Base-by-base conservation (phyloP, 208 protist species). In the Trypanosoma conorhini region DNA sequence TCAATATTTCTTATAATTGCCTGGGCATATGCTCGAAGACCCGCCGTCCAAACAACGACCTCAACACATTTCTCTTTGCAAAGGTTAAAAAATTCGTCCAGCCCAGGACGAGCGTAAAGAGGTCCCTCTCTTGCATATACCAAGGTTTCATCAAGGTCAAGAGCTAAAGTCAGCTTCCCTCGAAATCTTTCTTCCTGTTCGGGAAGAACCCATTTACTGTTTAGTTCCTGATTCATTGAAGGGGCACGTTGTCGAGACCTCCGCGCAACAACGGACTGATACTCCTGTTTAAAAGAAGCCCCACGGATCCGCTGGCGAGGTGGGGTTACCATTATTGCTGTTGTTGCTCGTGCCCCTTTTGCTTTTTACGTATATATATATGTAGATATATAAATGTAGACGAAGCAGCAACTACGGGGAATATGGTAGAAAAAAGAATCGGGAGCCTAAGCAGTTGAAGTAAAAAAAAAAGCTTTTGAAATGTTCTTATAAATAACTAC, bases 1-100 rank as follows among this genome's bases (percentile, higher is more conserved):
- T 97, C 93, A 70, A 97, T 97, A 70, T 96, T 96, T 15, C 85
- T 72, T 67, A 97, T 87, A 72, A 97, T 95, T 19, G 93, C 93
- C 55, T 97, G 93, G 17, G 93, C 93, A 75, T 97, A 97, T 0
- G 91, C 89, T 66, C 92, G 88, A 46, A 97, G 65, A 28, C 93
- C 93, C 21, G 93, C 93, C 21, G 93, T 97, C 93, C 93, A 97
- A 1, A 96, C 91, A 35, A 97, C 90, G 40, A 94, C 91, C 71
- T 97, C 91, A 33, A 94, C 81, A n/a, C 69, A 66, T 60, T 88
- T 88, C 50, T 94, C 88, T 55, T 91, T 92, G 79, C 89, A 95
- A 28, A 94, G 70, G 35, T 82, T 83, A 55, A 97, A 95, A 52
- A 97, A 94, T 58, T 97, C 88, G 52, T 93, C 86, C 40, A 97